Evolutionary conservation across 2,329 filamentous ascomycete genomes (phyloP), one percentile per base, ranked within the genome.

Genomic region (Fusarium albidum): DNA sequence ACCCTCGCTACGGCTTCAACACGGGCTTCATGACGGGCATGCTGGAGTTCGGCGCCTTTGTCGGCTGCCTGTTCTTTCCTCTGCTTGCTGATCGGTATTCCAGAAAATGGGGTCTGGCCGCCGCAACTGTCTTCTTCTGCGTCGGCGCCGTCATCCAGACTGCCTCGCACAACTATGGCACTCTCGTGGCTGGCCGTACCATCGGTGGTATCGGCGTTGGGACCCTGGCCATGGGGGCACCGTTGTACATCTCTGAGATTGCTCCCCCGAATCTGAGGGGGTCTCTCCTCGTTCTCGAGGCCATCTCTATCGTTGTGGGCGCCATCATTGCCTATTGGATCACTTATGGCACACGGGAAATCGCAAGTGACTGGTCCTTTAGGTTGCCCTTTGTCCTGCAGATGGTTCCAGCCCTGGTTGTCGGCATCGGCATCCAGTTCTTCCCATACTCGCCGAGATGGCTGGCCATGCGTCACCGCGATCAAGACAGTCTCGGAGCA

Each of bases 291-390:
- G 69, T 82, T 59, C 79, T 82, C 67, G 82, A 81, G 62, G 70
- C 73, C 4, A 76, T 83, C 61, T 79, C 74, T 5, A 71, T 83
- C 47, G 79, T 82, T 31, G 77, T 79, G 39, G 84, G 80, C 3
- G 78, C 77, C 49, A 75, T 82, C 4, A 70, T 82, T 18, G 77
- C 80, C 2, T 84, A 77, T 61, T 84, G 79, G 77, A 80, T 81
- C 31, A 80, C 79, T 0, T 85, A 82, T 49, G 81, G 75, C 1
- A 83, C 80, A 4, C 21, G 21, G 5, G 21, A 21, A 7, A 21
- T 21, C 21, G 21, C 21, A 21, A 7, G 21, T 21, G 21, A 21
- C 21, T 21, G 21, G 21, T 21, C 21, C 21, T 21, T 21, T 21
- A 21, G 21, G 21, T 21, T 21, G 21, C 21, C 21, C 21, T 21